Evolutionary conservation across 2,329 filamentous ascomycete genomes (phyloP).

Genomic region (Colletotrichum acutatum): DNA sequence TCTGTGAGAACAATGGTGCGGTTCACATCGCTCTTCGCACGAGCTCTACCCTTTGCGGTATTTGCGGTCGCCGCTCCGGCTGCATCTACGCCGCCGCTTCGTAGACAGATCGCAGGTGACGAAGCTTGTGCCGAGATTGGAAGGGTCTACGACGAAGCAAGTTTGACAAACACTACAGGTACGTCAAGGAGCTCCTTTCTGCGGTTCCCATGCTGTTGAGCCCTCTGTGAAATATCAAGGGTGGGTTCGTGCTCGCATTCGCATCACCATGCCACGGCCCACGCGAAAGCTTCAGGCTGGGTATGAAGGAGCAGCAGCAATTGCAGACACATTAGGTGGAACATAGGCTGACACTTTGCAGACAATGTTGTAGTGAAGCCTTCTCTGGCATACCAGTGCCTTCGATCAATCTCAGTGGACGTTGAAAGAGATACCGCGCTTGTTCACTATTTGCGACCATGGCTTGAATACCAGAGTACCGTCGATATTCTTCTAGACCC

Average conservation of each 20-base stretch:
- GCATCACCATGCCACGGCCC: too few relatives aligned
- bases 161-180: not conserved
- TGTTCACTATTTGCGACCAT: slow-evolving; percentile 36
- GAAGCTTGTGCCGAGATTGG: slow-evolving; percentile 20
- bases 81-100: not conserved
- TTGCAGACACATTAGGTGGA: too few relatives aligned
- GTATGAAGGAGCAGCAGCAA: too few relatives aligned
- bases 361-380: slow-evolving; percentile 26
- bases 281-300: too few relatives aligned
- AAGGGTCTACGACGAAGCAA: slow-evolving; percentile 2
- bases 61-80: slow-evolving; percentile 11
- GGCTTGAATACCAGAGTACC: slow-evolving; percentile 38
- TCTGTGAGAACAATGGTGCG: not conserved
- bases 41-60: not conserved
- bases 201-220: too few relatives aligned
- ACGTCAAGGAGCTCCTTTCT: not conserved
- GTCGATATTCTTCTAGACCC: slow-evolving; percentile 36
- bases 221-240: too few relatives aligned
- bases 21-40: not conserved
- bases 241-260: too few relatives aligned
- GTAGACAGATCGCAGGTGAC: not conserved
- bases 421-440: slow-evolving; percentile 29
- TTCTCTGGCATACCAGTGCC: slow-evolving; percentile 36
- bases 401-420: slow-evolving; percentile 36
- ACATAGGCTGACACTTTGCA: not conserved